Base-by-base conservation (phyloP, 306 rosid species). In the Lagenaria siceraria region DNA sequence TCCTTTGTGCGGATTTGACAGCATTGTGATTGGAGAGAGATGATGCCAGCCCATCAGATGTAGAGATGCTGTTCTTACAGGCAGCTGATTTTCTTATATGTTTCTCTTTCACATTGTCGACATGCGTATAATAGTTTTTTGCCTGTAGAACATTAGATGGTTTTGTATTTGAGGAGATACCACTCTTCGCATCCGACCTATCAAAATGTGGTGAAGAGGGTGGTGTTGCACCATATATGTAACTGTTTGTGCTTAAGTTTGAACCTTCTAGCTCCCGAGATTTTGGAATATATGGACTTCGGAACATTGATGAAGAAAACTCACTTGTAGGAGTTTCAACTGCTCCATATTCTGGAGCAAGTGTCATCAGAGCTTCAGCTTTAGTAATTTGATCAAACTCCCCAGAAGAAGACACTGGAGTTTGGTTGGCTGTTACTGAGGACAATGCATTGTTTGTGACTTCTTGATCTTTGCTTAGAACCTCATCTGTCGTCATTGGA, bases 301-400 rank as follows among this genome's bases (percentile, higher is more conserved):
- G 90, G 79, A 92, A 95, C 70, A 92, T 78, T 76, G 96, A 82
- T 15, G 97, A 81, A 31, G 97, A 90, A 53, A 90, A 68, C 82
- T 89, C 96, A 85, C 90, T 89, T 22, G 87, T 65, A 70, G 95
- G 89, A 52, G 92, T 84, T 84, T 95, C 98, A 78, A 95, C 98
- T 38, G 98, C 98, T 77, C 98, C 97, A 89, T 89, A 95, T 84
- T 95, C 98, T 72, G 91, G 85, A 82, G 98, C 96, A 84, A 95
- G 87, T 80, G 96, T 89, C 97, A 95, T 89, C 89, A 95, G 83
- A 76, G 98, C 98, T 85, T 95, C 98, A 79, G 93, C 90, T 87
- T 95, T 95, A 61, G 87, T 79, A 79, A 95, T 89, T 81, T 90
- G 98, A 88, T 92, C 97, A 83, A 92, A 90, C 84, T 90, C 98